Evolutionary conservation across 2,329 filamentous ascomycete species (phyloP).

Genomic region (Colletotrichum brevisporum): DNA sequence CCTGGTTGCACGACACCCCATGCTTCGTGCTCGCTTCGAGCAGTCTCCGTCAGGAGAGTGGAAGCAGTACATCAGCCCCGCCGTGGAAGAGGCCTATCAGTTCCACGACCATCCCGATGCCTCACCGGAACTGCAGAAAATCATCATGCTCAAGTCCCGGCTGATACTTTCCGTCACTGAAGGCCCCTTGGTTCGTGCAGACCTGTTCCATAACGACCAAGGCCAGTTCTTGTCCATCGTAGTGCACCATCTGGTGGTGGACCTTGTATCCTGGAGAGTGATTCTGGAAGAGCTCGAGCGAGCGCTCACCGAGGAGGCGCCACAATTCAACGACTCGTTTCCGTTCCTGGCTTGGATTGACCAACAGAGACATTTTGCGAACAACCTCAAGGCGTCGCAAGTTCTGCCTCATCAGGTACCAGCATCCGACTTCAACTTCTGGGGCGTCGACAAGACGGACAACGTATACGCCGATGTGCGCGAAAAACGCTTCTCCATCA

Average conservation of each 20-base stretch:
- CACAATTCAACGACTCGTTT: not conserved
- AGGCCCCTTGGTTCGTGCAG: slow-evolving; percentile 42
- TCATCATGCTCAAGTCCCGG: slow-evolving; percentile 25
- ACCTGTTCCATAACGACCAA: slow-evolving; percentile 35
- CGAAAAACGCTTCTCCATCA: slow-evolving; percentile 30
- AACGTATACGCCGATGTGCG: slow-evolving; percentile 45
- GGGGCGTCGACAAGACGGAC: slow-evolving; percentile 42
- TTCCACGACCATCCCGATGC: not conserved
- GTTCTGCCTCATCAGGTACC: slow-evolving; percentile 34
- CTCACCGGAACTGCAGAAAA: not conserved
- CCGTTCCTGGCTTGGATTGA: slow-evolving; percentile 13
- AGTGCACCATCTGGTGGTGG: slow-evolving; percentile 56
- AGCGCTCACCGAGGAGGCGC: not conserved
- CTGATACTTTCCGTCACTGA: slow-evolving; percentile 14
- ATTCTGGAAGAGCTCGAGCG: slow-evolving; percentile 59
- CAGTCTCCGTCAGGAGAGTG: not conserved
- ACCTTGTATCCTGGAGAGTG: slow-evolving; percentile 62
- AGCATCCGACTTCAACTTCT: slow-evolving; percentile 44
- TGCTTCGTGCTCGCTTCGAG: slow-evolving; percentile 30
- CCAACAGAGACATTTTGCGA: not conserved
- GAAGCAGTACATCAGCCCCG: slow-evolving; percentile 12
- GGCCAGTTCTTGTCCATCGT: slow-evolving; percentile 49
- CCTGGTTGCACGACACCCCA: slow-evolving; percentile 24
- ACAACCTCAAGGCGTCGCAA: not conserved
- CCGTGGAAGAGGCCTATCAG: slow-evolving; percentile 1